Evolutionary conservation across 352 stramenopile genomes (phyloP).

Genomic region (Labyrinthula sp.): DNA sequence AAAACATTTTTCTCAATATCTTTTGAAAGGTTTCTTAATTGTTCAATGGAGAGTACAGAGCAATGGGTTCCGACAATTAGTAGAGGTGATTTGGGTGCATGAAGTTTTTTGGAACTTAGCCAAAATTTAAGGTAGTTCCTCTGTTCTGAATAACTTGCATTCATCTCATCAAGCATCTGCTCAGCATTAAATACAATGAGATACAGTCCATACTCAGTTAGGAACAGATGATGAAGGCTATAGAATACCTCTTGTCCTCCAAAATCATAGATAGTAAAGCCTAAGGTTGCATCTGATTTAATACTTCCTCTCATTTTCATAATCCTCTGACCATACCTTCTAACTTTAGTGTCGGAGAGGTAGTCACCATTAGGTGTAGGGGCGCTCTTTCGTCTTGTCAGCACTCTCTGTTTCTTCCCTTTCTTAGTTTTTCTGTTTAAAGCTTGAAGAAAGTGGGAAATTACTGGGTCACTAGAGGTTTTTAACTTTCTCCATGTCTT

Average conservation of each 20-base stretch:
- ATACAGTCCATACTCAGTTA: conserved; percentile 21
- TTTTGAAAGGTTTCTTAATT: conserved; percentile 8
- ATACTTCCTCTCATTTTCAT: too few species aligned
- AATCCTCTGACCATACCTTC: too few species aligned
- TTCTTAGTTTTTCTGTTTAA: too few species aligned
- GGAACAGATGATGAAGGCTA: conserved; percentile 17
- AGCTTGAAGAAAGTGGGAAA: too few species aligned
- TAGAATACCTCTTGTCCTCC: conserved; percentile 28
- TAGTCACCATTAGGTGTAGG: too few species aligned
- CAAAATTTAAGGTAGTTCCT: conserved; percentile 19
- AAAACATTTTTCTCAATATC: conserved; percentile 4
- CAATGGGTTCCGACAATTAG: conserved; percentile 16
- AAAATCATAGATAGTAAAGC: conserved; percentile 25
- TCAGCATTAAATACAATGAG: conserved; percentile 15
- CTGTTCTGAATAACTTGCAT: conserved; percentile 5
- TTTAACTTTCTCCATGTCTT: too few species aligned
- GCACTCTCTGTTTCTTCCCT: too few species aligned
- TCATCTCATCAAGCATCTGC: not conserved
- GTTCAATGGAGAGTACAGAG: not conserved
- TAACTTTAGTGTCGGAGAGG: too few species aligned
- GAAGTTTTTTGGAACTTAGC: conserved; percentile 19
- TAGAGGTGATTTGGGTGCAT: conserved; percentile 7
- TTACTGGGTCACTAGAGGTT: too few species aligned
- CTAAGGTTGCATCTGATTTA: too few species aligned
- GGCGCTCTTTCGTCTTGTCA: too few species aligned